Evolutionary conservation across 164 flowering plant species (phyloP), one percentile per base, ranked within the genome.

Genomic region (Santalum album): DNA sequence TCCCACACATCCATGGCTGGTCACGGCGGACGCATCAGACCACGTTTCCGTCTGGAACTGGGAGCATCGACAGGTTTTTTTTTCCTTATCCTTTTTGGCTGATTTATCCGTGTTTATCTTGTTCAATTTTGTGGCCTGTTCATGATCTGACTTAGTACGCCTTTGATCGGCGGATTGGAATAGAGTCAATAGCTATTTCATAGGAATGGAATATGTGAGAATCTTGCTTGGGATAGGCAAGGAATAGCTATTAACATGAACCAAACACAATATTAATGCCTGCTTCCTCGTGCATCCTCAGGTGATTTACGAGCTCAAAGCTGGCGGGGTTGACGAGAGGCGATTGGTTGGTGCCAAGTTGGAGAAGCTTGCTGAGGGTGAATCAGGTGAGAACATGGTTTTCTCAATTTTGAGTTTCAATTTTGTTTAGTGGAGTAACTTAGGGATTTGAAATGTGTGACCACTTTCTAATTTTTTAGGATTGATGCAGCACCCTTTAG

Each of bases 311-410:
- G 99, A 92, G 73, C 76, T 89, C 11, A 92, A 92, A 77, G 85
- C 97, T 0, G 99, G 99, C 19, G 99, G 99, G 0, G 87, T 92
- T 12, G 99, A 92, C 53, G 78, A 92, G 79, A 74, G 97, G 69
- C 94, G 99, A 51, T 65, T 92, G 65, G 97, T 89, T 51, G 99
- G 99, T 42, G 97, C 85, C 38, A 92, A 89, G 67, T 62, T 92
- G 76, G 97, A 92, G 79, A 92, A 92, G 75, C 99, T 92, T 6
- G 99, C 99, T 4, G 99, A 92, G 72, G 97, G 99, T 1, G 99
- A 92, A 70, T 67, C 84, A 55, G 99, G 96, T 89, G 27, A 17
- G 21, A 3, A 29, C 21, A 45, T 23, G 34, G 7, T 32, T 53
- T 46, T 25, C 12, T 27, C 20, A 24, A 18, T 55, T 42, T 26